Percentiles rank a stretch among this genome's conserved stretches.
phyloP scores from a whole-genome alignment of 371 early-diverging fungal species.

The Blyttiomyces sp. region DNA sequence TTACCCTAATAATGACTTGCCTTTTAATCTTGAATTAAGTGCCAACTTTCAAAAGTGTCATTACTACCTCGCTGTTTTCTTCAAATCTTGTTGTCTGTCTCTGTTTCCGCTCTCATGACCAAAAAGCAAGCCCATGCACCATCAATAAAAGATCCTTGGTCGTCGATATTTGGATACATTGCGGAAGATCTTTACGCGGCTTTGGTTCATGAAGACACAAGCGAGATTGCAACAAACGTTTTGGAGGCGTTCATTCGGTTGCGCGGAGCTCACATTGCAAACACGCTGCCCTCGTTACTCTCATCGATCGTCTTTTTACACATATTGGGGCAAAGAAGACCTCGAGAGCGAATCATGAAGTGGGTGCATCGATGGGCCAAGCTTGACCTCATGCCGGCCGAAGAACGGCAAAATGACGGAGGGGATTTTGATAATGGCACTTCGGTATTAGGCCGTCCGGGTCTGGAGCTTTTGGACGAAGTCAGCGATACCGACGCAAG shows the following conservation, averaged over 20 bases:
- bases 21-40: too few relatives aligned
- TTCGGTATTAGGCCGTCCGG: background rate
- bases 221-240: conserved; percentile 9
- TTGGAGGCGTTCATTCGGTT: conserved; percentile 11
- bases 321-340: conserved; percentile 4
- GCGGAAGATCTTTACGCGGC: conserved; percentile 5
- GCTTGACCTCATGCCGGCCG: background rate
- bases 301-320: conserved; percentile 1
- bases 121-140: background rate
- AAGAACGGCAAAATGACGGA: background rate
- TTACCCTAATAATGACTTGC: background rate
- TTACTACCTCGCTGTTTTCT: conserved; percentile 6
- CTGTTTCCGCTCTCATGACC: background rate
- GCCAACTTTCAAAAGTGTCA: conserved; percentile 7
- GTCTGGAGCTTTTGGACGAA: background rate
- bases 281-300: background rate
- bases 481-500: background rate
- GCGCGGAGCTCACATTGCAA: background rate
- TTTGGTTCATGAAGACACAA: conserved; percentile 9
- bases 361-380: conserved; percentile 11
- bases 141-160: conserved; percentile 12
- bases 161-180: background rate
- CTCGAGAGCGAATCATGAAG: conserved; percentile 15
- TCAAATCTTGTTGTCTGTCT: conserved; percentile 17
- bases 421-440: background rate